Evolutionary conservation across 2,329 filamentous ascomycete genomes (phyloP).

Genomic region (Arthrobotrys sinensis): DNA sequence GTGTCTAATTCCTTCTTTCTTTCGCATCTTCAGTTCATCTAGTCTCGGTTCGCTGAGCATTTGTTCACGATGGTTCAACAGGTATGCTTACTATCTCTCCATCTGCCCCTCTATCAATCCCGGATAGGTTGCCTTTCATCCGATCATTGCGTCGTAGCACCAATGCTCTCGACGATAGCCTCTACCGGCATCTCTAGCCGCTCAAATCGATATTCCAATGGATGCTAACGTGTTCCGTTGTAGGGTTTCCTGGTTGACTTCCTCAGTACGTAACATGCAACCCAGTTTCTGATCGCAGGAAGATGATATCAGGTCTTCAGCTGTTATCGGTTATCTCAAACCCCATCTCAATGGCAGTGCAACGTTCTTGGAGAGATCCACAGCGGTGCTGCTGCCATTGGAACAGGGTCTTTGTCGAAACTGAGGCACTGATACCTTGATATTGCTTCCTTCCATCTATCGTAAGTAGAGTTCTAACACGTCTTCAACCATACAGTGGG

Average conservation of each 20-base stretch:
- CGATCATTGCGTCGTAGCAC: constrained; percentile 37
- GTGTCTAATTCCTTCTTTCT: constrained; percentile 50
- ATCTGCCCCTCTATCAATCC: constrained; percentile 45
- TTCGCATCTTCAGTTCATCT: constrained; percentile 44
- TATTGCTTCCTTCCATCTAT: constrained; percentile 37
- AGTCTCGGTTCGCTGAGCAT: constrained; percentile 60
- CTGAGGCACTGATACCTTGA: constrained; percentile 22
- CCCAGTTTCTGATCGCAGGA: constrained; percentile 5
- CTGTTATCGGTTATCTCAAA: constrained; percentile 23
- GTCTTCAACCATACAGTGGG: constrained; percentile 78
- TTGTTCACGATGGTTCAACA: constrained; percentile 59
- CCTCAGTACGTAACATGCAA: constrained; percentile 54
- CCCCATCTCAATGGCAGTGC: constrained; percentile 92
- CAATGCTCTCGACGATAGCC: constrained; percentile 36
- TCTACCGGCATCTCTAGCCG: not conserved
- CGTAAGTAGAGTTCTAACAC: constrained; percentile 62
- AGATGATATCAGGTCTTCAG: constrained; percentile 32
- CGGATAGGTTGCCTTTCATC: constrained; percentile 40
- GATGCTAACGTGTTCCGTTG: constrained; percentile 29
- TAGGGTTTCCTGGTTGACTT: constrained; percentile 61
- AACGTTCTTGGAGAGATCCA: constrained; percentile 80
- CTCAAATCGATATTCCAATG: constrained; percentile 34
- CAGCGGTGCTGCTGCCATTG: constrained; percentile 14
- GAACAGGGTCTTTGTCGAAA: constrained; percentile 34
- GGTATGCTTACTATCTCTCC: constrained; percentile 44